phyloP scores from a whole-genome alignment of 2,329 filamentous ascomycete species.

The Fusarium nurragi region DNA sequence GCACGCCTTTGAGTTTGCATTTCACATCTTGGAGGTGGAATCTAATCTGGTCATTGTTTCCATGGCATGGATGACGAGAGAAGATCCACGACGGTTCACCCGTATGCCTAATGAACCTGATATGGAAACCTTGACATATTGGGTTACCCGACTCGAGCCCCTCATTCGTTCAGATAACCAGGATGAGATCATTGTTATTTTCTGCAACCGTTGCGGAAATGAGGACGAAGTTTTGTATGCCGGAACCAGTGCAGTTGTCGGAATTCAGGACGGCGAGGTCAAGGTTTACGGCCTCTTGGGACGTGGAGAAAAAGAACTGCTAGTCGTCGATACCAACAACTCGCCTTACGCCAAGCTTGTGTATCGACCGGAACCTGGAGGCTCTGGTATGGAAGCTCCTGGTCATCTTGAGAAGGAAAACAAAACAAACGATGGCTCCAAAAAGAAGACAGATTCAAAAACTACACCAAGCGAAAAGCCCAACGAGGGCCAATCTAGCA shows the following conservation, averaged over 20 bases:
- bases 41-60: constrained; percentile 73
- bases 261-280: constrained; percentile 71
- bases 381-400: neutral
- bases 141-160: constrained; percentile 76
- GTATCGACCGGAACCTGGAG: constrained; percentile 19
- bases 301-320: constrained; percentile 72
- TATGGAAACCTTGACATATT: constrained; percentile 78
- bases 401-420: neutral
- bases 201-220: constrained; percentile 75
- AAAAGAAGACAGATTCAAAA: neutral
- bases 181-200: constrained; percentile 72
- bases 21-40: constrained; percentile 63
- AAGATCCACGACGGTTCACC: constrained; percentile 58
- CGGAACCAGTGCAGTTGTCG: constrained; percentile 77
- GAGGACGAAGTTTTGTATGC: constrained; percentile 76
- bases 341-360: constrained; percentile 59
- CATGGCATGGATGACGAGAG: constrained; percentile 81
- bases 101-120: constrained; percentile 68
- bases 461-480: neutral
- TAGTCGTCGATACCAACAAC: constrained; percentile 71
- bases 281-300: constrained; percentile 75
- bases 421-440: neutral
- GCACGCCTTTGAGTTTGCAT: constrained; percentile 57
- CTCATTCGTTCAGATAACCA: constrained; percentile 61
- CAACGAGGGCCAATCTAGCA: neutral